Conservation (phyloP, 805 yeast genomes). For the Zygosaccharomyces kombuchaensis region DNA sequence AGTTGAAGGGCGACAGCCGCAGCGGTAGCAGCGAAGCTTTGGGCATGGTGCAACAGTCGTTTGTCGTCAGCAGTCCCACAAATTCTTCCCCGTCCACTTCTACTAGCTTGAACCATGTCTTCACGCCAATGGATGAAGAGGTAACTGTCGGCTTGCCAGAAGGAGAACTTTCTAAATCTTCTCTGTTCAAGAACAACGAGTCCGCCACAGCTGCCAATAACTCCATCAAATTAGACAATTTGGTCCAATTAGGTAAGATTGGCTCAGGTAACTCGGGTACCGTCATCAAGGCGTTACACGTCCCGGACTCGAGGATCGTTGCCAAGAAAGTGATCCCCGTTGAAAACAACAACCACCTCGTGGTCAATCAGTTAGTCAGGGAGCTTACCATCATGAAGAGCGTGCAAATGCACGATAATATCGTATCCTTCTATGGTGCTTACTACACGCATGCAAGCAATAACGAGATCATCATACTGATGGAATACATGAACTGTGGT, state of each 20-base stretch:
- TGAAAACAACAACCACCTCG: conserved; percentile 57
- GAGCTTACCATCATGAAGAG: conserved; percentile 90
- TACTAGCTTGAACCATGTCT: conserved; percentile 15
- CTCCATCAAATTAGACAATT: conserved; percentile 53
- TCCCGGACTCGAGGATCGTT: conserved; percentile 83
- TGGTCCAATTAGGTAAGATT: conserved; percentile 67
- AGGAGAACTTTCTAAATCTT: conserved; percentile 13
- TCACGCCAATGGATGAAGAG: conserved; percentile 16
- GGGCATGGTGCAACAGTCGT: conserved; percentile 12
- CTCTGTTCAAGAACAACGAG: conserved; percentile 19
- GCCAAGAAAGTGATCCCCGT: conserved; percentile 86
- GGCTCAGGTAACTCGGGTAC: conserved; percentile 96
- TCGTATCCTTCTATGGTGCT: conserved; percentile 90
- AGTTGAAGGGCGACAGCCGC: conserved; percentile 4
- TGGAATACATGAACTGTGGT: conserved; percentile 96
- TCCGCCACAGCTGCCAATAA: conserved; percentile 5
- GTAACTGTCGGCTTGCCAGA: conserved; percentile 4
- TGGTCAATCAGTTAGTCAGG: conserved; percentile 62
- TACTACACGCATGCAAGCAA: conserved; percentile 49
- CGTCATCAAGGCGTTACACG: conserved; percentile 81
- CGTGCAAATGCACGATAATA: conserved; percentile 71
- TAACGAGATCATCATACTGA: conserved; percentile 79
- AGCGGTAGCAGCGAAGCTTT: not conserved
- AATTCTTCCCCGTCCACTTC: conserved; percentile 17
- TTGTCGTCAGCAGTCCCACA: conserved; percentile 17